Percentiles rank a stretch among this genome's conserved stretches.
These are phyloP conservation scores for Leucoagaricus sp. DNA, from an alignment of 1,284 basidiomycete species.

Conservation along the genomic window DNA sequence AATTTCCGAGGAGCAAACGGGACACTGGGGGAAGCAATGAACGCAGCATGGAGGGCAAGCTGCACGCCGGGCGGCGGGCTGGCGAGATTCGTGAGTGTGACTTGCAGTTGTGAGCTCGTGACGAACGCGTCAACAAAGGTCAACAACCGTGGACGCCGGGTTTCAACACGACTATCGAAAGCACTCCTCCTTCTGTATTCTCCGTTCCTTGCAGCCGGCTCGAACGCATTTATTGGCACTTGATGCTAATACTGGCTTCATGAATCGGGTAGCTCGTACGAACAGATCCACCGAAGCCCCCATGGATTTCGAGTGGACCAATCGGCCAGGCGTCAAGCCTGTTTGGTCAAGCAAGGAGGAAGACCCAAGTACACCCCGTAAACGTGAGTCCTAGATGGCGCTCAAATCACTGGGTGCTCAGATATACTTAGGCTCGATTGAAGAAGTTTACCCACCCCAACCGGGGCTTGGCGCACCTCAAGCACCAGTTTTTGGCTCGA, in stretches of 20 bases:
- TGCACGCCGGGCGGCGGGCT: background rate
- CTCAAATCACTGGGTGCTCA: background rate
- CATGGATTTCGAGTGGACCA: conserved; percentile 74
- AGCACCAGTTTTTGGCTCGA: conserved; percentile 53
- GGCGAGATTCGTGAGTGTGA: conserved; percentile 8
- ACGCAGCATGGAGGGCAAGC: conserved; percentile 12
- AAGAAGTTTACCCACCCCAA: conserved; percentile 48
- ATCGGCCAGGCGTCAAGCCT: conserved; percentile 47
- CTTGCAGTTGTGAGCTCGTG: conserved; percentile 25
- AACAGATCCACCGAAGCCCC: conserved; percentile 70
- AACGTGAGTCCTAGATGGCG: conserved; percentile 51
- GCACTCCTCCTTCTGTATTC: background rate
- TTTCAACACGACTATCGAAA: too few relatives aligned
- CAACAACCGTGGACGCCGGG: too few relatives aligned
- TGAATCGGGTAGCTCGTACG: background rate
- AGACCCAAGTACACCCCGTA: conserved; percentile 54
- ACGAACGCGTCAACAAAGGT: conserved; percentile 37
- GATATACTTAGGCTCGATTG: conserved; percentile 49
- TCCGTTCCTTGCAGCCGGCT: background rate
- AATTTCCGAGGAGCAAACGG: background rate
- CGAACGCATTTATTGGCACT: background rate
- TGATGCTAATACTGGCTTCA: background rate
- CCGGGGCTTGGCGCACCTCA: conserved; percentile 43
- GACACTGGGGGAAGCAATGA: conserved; percentile 15
- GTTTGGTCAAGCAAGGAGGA: conserved; percentile 52